Conservation (phyloP, 2,329 filamentous ascomycete genomes). For the Calonectria leucothoes region DNA sequence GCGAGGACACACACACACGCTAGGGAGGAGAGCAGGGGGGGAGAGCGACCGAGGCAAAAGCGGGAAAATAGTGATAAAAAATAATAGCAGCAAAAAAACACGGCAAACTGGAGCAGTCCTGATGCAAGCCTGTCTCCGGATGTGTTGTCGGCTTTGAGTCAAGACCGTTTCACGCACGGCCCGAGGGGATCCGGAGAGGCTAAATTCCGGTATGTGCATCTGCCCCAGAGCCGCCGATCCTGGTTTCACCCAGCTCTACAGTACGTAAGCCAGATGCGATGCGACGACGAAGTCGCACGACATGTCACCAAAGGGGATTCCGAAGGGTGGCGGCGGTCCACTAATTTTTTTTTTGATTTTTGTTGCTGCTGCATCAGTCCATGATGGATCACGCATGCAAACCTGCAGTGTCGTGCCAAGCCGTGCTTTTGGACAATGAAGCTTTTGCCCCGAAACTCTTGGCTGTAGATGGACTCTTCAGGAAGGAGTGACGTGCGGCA, state of each 20-base stretch:
- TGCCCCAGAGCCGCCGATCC: constrained; percentile 8
- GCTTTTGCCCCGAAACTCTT: constrained; percentile 1
- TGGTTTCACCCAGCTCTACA: neutral
- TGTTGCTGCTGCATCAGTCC: too few relatives aligned
- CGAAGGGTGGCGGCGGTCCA: neutral
- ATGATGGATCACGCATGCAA: neutral
- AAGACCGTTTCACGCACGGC: constrained; percentile 3
- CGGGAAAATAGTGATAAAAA: neutral
- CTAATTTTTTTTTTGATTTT: neutral
- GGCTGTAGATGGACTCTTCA: neutral
- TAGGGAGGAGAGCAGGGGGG: neutral
- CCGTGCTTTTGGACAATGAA: neutral
- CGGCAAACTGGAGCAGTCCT: neutral
- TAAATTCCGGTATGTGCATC: constrained; percentile 12
- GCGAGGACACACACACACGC: too few relatives aligned
- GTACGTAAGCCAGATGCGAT: neutral
- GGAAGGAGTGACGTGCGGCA: neutral
- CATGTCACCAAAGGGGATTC: neutral
- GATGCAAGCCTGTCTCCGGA: neutral
- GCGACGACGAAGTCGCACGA: neutral
- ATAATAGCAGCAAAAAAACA: too few relatives aligned
- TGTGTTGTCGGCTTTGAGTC: neutral
- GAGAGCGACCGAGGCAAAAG: too few relatives aligned
- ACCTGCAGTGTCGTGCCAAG: neutral
- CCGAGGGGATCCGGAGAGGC: constrained; percentile 11